Conservation (phyloP, 768 basidiomycete species). For the Antrodiella citrinella region DNA sequence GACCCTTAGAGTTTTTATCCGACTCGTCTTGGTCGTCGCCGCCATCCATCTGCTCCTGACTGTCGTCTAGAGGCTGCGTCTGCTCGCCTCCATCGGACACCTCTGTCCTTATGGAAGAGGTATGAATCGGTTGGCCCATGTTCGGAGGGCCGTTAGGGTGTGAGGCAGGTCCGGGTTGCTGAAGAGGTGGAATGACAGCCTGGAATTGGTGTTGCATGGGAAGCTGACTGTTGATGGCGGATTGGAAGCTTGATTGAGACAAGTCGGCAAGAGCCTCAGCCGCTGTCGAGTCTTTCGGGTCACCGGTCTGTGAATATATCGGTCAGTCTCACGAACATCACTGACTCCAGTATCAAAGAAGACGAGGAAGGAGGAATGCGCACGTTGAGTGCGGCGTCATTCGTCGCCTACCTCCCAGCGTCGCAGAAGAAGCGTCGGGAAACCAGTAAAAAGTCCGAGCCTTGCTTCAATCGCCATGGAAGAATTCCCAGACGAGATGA, state of each 20-base stretch:
- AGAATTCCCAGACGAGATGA: too few species aligned
- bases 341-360: too few species aligned
- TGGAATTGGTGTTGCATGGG: slow-evolving; percentile 12
- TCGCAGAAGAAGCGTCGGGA: slow-evolving; percentile 27
- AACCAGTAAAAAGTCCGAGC: slow-evolving; percentile 5
- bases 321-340: too few species aligned
- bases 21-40: slow-evolving; percentile 1
- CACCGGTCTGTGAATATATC: slow-evolving; percentile 37
- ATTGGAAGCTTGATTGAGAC: slow-evolving; percentile 23
- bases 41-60: neutral
- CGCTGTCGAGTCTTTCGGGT: slow-evolving; percentile 49
- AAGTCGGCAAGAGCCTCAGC: slow-evolving; percentile 51
- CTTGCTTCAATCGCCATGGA: too few species aligned
- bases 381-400: too few species aligned
- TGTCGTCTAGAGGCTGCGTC: slow-evolving; percentile 7
- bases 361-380: too few species aligned
- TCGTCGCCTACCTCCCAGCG: neutral
- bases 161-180: slow-evolving; percentile 21
- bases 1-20: slow-evolving; percentile 8
- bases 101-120: neutral
- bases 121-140: slow-evolving; percentile 12
- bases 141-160: slow-evolving; percentile 23
- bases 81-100: neutral
- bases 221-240: slow-evolving; percentile 12
- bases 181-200: slow-evolving; percentile 8